Evolutionary conservation across 345 rosid species (phyloP).

Genomic region (Euphorbia lathyris): DNA sequence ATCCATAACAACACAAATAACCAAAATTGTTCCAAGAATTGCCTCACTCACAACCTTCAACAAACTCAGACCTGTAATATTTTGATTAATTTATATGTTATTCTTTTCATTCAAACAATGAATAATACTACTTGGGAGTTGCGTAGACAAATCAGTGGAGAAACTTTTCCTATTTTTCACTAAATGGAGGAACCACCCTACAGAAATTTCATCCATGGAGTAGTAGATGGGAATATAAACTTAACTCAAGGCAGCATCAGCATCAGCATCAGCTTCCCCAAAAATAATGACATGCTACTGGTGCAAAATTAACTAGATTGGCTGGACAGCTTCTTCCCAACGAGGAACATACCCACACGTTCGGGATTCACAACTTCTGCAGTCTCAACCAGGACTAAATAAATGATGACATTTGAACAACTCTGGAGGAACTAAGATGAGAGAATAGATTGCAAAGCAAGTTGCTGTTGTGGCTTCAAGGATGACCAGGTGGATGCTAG

Average conservation of each 20-base stretch:
- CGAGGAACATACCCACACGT: neutral
- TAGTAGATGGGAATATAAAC: conserved; percentile 1
- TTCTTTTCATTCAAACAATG: conserved; percentile 1
- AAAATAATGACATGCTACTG: conserved; percentile 5
- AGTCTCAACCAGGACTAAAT: neutral
- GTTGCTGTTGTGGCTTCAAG: conserved; percentile 88
- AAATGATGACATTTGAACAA: neutral
- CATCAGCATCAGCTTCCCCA: conserved; percentile 4
- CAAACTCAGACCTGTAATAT: conserved; percentile 3
- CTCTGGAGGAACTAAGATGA: conserved; percentile 38
- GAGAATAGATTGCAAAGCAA: conserved; percentile 83
- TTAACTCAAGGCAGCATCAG: neutral
- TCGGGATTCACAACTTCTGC: neutral
- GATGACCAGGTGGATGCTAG: conserved; percentile 89
- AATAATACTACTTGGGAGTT: neutral
- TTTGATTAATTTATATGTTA: neutral
- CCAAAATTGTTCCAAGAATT: conserved; percentile 16
- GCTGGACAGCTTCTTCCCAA: neutral
- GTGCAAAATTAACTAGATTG: neutral
- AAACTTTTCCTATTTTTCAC: conserved; percentile 16
- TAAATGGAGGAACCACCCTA: conserved; percentile 13
- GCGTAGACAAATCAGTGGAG: conserved; percentile 11
- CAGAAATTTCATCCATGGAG: neutral
- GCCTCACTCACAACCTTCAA: conserved; percentile 11
- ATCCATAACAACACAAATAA: neutral